Evolutionary conservation across 331 rosid genomes (phyloP).

Genomic region (Pyracantha coccinea): DNA sequence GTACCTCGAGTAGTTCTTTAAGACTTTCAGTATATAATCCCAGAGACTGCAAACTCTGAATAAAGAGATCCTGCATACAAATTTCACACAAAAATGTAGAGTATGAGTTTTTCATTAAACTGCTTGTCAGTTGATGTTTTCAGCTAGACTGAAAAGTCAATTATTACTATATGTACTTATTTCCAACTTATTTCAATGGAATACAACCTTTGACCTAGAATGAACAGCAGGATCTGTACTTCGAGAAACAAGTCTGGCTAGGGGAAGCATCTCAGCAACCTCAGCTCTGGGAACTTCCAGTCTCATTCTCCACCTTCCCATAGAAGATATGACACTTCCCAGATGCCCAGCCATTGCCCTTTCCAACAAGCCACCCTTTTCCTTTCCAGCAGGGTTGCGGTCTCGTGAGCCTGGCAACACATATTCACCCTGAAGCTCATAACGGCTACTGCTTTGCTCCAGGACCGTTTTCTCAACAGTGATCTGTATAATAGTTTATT

Average conservation of each 20-base stretch:
- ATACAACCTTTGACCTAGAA: conserved; percentile 87
- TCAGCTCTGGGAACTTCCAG: conserved; percentile 84
- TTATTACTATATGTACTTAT: conserved; percentile 1
- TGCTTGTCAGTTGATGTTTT: not conserved
- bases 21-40: conserved; percentile 53
- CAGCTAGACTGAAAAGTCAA: not conserved
- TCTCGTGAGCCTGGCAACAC: conserved; percentile 77
- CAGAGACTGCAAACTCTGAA: conserved; percentile 69
- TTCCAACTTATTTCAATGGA: conserved; percentile 14
- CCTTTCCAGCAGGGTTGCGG: conserved; percentile 41
- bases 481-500: conserved; percentile 28
- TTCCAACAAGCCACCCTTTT: conserved; percentile 41
- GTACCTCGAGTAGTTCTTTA: conserved; percentile 72
- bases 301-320: conserved; percentile 99
- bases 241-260: conserved; percentile 81
- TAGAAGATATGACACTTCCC: conserved; percentile 83
- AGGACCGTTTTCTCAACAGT: conserved; percentile 80
- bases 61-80: conserved; percentile 70
- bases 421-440: conserved; percentile 98
- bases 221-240: conserved; percentile 79
- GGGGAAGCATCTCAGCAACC: conserved; percentile 96
- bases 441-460: conserved; percentile 80
- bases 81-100: conserved; percentile 3
- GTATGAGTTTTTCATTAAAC: not conserved
- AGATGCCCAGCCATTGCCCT: conserved; percentile 63